Evolutionary conservation across 352 stramenopile species (phyloP), one percentile per base, ranked within the genome.

Genomic region (Phytophthora aleatoria): DNA sequence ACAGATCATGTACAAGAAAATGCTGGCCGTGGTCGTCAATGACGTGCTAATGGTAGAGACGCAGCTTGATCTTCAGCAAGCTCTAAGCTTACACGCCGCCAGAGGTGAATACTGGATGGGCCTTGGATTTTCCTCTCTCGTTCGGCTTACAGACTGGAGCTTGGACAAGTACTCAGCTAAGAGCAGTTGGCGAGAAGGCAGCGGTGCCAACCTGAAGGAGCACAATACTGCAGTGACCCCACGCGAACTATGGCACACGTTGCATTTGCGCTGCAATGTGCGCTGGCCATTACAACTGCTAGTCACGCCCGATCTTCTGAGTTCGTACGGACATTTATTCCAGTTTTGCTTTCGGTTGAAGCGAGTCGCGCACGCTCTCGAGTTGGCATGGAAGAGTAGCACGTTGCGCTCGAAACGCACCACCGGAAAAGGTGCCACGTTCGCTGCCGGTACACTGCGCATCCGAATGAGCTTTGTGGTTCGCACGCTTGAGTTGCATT

Each of bases 281-380:
- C 75, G 55, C 6, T 92, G 85, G 83, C 85, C 85, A 7, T 67
- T 94, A 47, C 86, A 89, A 59, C 35, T 92, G 47, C 73, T 94
- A 8, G 70, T 92, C 13, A 79, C 82, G 7, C 67, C 67, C 12
- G 73, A 87, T 7, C 42, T 87, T 5, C 42, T 92, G 59, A 71
- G 74, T 6, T 84, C 73, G 5, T 94, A 94, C 51, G 66, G 63
- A n/a, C 73, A 87, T 12, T 50, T 94, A 30, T 94, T 92, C 60
- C 83, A 91, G 66, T 90, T 94, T 49, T 89, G 77, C 41, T 91
- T 94, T 48, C 82, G 82, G 2, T 59, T 94, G 42, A 94, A 94
- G 52, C 86, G 86, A 24, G 69, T 91, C 11, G 71, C 81, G 0
- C 71, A 91, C 48, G 86, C 79, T 30, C 69, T 94, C 1, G 83